A percentile compares a stretch with the other conserved stretches of the same genome.
These are phyloP conservation scores for Tetragonia tetragonoides DNA, from an alignment of 148 eudicot species.

Conservation along the genomic window DNA sequence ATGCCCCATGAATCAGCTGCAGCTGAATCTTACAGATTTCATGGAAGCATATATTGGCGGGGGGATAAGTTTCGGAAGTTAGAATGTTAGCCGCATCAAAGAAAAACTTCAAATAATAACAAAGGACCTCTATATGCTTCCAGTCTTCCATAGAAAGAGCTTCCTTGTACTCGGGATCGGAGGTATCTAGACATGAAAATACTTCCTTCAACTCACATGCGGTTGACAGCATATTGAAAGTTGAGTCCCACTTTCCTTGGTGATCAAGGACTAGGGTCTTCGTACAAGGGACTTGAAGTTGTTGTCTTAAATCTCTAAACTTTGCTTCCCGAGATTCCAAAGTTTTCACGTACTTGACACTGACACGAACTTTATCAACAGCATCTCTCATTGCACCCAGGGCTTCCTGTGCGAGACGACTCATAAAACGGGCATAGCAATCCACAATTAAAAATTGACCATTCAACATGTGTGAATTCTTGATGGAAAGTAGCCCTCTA, in stretches of 20 bases:
- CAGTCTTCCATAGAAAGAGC: conserved; percentile 63
- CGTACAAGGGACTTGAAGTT: conserved; percentile 59
- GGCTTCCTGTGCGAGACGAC: conserved; percentile 58
- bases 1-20: conserved; percentile 49
- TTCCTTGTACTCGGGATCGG: conserved; percentile 47
- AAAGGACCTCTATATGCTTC: conserved; percentile 58
- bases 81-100: conserved; percentile 54
- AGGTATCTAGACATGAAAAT: conserved; percentile 57
- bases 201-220: conserved; percentile 71
- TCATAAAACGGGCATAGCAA: conserved; percentile 68
- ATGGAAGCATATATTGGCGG: conserved; percentile 56
- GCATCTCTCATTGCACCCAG: conserved; percentile 35
- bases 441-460: conserved; percentile 61
- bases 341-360: conserved; percentile 69
- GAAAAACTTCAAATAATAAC: conserved; percentile 55
- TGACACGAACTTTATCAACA: conserved; percentile 61
- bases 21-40: conserved; percentile 58
- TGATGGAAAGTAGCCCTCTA: conserved; percentile 54
- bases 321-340: conserved; percentile 42
- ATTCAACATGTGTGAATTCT: conserved; percentile 47
- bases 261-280: conserved; percentile 61
- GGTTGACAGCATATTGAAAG: conserved; percentile 75
- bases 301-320: conserved; percentile 46
- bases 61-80: conserved; percentile 42
- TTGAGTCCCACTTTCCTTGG: conserved; percentile 65